phyloP scores from a whole-genome alignment of 2,329 filamentous ascomycete genomes.

The Cladobotryum protrusum region DNA sequence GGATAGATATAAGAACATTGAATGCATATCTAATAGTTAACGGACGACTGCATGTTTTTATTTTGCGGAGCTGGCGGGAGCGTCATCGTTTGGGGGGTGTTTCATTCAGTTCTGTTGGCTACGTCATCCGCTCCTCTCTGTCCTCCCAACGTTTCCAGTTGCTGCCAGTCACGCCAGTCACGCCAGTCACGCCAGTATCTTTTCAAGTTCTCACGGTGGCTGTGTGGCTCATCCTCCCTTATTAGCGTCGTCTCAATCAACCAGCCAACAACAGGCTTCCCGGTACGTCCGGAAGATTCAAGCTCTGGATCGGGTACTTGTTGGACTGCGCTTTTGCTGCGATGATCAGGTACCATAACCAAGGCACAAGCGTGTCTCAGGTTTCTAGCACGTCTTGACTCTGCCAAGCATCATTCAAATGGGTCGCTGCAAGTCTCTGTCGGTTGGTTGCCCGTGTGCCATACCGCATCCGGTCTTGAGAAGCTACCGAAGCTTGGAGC shows the following conservation, averaged over 20 bases:
- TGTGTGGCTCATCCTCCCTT: not conserved
- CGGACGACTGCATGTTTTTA: slow-evolving; percentile 1
- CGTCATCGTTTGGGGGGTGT: slow-evolving; percentile 11
- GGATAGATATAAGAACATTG: slow-evolving; percentile 9
- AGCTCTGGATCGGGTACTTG: no score
- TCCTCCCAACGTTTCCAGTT: not conserved
- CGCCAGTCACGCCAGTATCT: no score
- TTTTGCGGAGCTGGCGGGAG: slow-evolving; percentile 11
- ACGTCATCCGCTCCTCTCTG: slow-evolving; percentile 7
- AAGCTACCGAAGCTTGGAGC: slow-evolving; percentile 2
- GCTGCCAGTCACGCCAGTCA: not conserved
- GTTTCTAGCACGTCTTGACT: not conserved
- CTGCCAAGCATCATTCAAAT: slow-evolving; percentile 7
- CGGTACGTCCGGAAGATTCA: slow-evolving; percentile 1
- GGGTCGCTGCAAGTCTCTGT: not conserved
- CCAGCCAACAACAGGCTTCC: not conserved
- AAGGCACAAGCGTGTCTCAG: slow-evolving; percentile 5
- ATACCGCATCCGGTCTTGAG: slow-evolving; percentile 7
- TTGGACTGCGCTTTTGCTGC: not conserved
- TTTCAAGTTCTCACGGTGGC: no score
- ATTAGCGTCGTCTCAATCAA: not conserved
- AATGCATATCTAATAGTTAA: no score
- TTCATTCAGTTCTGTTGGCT: slow-evolving; percentile 3
- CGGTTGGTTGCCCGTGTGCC: not conserved
- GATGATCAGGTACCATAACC: not conserved